Percentiles rank a stretch among this genome's conserved stretches.
phyloP scores from a whole-genome alignment of 2,329 filamentous ascomycete genomes.

The Dactylellina sp. region DNA sequence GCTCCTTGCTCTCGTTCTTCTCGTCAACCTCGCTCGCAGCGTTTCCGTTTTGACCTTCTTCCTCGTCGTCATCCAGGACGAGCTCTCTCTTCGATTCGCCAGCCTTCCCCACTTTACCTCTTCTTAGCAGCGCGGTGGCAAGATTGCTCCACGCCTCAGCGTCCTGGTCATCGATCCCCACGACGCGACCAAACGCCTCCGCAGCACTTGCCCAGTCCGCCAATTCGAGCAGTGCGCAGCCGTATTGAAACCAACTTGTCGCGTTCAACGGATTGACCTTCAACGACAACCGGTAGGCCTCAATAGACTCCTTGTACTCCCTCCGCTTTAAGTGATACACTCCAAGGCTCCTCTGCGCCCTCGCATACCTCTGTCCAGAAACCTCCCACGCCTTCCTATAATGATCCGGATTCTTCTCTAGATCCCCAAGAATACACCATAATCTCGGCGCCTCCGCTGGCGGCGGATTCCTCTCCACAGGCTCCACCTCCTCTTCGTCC shows the following conservation, averaged over 20 bases:
- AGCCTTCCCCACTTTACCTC: slow-evolving; percentile 64
- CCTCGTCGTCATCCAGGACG: slow-evolving; percentile 58
- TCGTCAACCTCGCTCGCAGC: slow-evolving; percentile 62
- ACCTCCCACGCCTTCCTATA: slow-evolving; percentile 91
- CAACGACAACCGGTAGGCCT: slow-evolving; percentile 82
- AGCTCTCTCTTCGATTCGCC: slow-evolving; percentile 61
- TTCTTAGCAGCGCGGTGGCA: slow-evolving; percentile 80
- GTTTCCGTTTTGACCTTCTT: slow-evolving; percentile 60
- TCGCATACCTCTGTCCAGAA: slow-evolving; percentile 81
- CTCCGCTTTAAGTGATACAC: slow-evolving; percentile 78
- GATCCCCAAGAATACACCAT: slow-evolving; percentile 92
- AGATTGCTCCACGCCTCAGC: slow-evolving; percentile 96
- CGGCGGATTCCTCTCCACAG: slow-evolving; percentile 71
- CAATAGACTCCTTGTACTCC: slow-evolving; percentile 76
- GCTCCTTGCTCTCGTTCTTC: slow-evolving; percentile 46
- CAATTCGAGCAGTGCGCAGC: slow-evolving; percentile 85
- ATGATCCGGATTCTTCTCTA: slow-evolving; percentile 78
- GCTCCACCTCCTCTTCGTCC: slow-evolving; percentile 68
- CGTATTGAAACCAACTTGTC: slow-evolving; percentile 87
- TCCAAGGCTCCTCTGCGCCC: slow-evolving; percentile 87
- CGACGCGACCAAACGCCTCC: slow-evolving; percentile 83
- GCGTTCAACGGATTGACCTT: slow-evolving; percentile 83
- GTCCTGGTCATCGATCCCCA: slow-evolving; percentile 86
- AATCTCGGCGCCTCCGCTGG: slow-evolving; percentile 86
- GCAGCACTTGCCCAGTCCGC: slow-evolving; percentile 81